These are phyloP conservation scores for Cystofilobasidium bisporidii DNA, from an alignment of 768 basidiomycete genomes.

Conservation along the genomic window DNA sequence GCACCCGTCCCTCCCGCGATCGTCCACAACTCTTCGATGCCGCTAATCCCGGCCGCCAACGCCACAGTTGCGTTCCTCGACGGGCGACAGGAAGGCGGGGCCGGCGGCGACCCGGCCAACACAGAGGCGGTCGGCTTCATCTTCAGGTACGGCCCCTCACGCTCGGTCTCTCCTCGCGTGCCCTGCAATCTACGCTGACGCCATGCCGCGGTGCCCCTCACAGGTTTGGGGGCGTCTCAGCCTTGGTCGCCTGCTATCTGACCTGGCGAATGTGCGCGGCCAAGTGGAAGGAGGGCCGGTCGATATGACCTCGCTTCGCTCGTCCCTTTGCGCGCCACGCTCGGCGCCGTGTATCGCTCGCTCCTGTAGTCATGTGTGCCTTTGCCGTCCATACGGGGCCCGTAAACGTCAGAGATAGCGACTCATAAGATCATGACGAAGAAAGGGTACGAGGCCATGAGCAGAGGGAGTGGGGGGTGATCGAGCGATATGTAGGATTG, in stretches of 20 bases:
- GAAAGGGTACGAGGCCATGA: no score
- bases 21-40: neutral
- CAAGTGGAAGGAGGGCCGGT: constrained; percentile 21
- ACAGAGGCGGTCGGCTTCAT: constrained; percentile 70
- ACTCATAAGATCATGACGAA: no score
- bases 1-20: constrained; percentile 25
- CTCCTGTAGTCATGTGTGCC: no score
- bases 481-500: no score
- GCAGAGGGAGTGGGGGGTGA: no score
- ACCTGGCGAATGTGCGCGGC: constrained; percentile 15
- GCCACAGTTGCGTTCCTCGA: neutral
- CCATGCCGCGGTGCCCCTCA: no score
- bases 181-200: neutral
- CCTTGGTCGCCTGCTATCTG: constrained; percentile 13
- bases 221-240: constrained; percentile 26
- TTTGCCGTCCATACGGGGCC: no score
- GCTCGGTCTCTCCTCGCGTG: no score
- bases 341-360: no score
- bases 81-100: constrained; percentile 31
- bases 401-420: no score
- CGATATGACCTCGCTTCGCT: constrained; percentile 8
- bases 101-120: constrained; percentile 35
- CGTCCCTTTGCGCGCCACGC: neutral
- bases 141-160: constrained; percentile 57
- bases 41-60: neutral